Conservation (phyloP, 352 stramenopile species). For the Globisporangium emineosum region DNA sequence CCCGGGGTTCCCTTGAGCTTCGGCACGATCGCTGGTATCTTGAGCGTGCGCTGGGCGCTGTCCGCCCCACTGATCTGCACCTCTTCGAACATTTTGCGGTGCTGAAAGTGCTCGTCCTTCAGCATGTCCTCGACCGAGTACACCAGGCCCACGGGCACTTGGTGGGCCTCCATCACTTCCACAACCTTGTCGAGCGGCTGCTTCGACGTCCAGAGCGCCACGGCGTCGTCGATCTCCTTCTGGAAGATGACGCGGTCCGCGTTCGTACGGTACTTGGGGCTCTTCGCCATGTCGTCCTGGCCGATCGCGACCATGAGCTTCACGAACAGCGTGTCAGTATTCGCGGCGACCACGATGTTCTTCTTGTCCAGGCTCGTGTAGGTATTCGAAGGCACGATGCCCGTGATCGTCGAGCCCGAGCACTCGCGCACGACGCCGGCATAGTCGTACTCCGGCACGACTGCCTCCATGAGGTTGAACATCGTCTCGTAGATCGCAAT, state of each 20-base stretch:
- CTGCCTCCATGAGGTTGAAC: constrained; percentile 85
- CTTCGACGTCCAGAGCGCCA: constrained; percentile 52
- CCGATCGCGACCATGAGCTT: constrained; percentile 79
- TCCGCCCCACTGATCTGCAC: constrained; percentile 39
- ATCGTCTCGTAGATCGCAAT: constrained; percentile 88
- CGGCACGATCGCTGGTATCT: constrained; percentile 73
- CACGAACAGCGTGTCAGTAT: constrained; percentile 79
- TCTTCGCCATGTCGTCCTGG: constrained; percentile 44
- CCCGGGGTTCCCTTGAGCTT: constrained; percentile 67
- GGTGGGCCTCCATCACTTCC: constrained; percentile 53
- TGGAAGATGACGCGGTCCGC: constrained; percentile 58
- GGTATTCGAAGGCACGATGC: constrained; percentile 86
- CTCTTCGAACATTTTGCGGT: constrained; percentile 78
- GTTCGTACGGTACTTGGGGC: constrained; percentile 68
- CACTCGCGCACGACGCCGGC: constrained; percentile 73
- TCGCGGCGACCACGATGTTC: constrained; percentile 83
- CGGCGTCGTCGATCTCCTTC: constrained; percentile 54
- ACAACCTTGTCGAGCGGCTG: constrained; percentile 45
- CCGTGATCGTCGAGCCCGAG: constrained; percentile 85
- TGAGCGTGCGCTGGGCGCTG: constrained; percentile 29
- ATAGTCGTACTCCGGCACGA: constrained; percentile 85
- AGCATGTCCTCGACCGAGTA: constrained; percentile 84
- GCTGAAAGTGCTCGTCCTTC: constrained; percentile 60
- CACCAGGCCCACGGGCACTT: constrained; percentile 64
- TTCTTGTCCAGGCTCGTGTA: constrained; percentile 83